Percentiles rank a stretch among this genome's conserved stretches.
Conservation (phyloP, 495 filamentous ascomycete species). For the Terfezia boudieri region DNA sequence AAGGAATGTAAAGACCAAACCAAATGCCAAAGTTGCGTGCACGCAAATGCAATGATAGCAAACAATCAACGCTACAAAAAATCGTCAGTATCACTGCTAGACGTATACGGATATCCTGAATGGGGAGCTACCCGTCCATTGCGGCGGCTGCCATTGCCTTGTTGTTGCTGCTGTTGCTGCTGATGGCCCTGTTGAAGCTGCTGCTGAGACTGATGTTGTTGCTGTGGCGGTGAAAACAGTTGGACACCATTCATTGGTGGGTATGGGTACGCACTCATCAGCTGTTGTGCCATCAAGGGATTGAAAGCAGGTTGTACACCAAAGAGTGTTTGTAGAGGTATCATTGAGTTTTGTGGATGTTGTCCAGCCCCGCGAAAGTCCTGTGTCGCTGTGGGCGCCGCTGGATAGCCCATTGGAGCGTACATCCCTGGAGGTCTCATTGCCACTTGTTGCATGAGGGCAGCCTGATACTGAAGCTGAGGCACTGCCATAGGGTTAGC, state of each 20-base stretch:
- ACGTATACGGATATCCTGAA: not conserved
- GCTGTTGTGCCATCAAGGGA: conserved; percentile 13
- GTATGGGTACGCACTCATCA: conserved; percentile 17
- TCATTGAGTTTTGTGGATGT: conserved; percentile 10
- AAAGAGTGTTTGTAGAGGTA: conserved; percentile 12
- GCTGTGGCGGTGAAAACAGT: conserved; percentile 11
- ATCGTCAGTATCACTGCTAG: not conserved
- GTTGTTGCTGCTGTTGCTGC: conserved; percentile 9
- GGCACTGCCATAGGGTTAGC: conserved; percentile 11
- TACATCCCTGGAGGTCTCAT: conserved; percentile 13
- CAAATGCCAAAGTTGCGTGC: no score
- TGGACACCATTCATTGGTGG: conserved; percentile 15
- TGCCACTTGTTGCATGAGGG: conserved; percentile 13
- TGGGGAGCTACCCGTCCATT: conserved; percentile 16
- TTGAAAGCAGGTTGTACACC: conserved; percentile 10
- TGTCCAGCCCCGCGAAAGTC: conserved; percentile 15
- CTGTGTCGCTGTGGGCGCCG: conserved; percentile 7
- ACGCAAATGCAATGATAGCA: not conserved
- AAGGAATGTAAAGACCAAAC: no score
- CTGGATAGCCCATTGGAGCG: conserved; percentile 12
- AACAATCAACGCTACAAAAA: not conserved
- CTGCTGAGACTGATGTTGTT: not conserved
- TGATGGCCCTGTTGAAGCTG: conserved; percentile 11
- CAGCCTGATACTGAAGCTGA: conserved; percentile 16
- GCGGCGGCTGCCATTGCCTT: conserved; percentile 9